Percentiles rank a stretch among this genome's conserved stretches.
Conservation (phyloP, 129 eudicot genomes). For the Tagetes erecta region DNA sequence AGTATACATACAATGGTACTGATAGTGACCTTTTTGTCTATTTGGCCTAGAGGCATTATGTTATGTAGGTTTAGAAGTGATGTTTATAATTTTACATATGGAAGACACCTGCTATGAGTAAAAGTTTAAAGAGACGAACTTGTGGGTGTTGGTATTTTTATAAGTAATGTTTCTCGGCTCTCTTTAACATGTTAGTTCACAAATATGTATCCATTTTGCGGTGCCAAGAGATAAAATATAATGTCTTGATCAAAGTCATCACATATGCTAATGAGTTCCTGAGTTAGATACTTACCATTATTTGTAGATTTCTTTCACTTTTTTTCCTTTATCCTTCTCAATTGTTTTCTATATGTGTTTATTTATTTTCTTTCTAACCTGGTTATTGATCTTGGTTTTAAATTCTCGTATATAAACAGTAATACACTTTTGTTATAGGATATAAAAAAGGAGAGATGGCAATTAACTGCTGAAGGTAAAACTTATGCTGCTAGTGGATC, state of each 20-base stretch:
- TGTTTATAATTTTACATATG: not conserved
- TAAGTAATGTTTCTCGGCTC: not conserved
- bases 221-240: not conserved
- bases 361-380: not conserved
- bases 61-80: not conserved
- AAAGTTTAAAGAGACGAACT: not conserved
- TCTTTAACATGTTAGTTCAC: not conserved
- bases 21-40: not conserved
- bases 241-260: not conserved
- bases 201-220: not conserved
- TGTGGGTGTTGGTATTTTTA: not conserved
- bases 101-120: not conserved
- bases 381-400: not conserved
- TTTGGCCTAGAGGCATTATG: not conserved
- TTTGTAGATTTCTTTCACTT: not conserved
- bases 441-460: constrained; percentile 83
- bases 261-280: not conserved
- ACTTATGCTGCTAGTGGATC: constrained; percentile 77
- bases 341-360: not conserved
- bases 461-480: constrained; percentile 73
- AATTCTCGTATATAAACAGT: not conserved
- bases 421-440: constrained; percentile 54
- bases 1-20: not conserved
- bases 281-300: not conserved
- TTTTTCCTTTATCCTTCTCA: not conserved